Evolutionary conservation across 257 asterid species (phyloP).

Genomic region (Nicotiana otophora): DNA sequence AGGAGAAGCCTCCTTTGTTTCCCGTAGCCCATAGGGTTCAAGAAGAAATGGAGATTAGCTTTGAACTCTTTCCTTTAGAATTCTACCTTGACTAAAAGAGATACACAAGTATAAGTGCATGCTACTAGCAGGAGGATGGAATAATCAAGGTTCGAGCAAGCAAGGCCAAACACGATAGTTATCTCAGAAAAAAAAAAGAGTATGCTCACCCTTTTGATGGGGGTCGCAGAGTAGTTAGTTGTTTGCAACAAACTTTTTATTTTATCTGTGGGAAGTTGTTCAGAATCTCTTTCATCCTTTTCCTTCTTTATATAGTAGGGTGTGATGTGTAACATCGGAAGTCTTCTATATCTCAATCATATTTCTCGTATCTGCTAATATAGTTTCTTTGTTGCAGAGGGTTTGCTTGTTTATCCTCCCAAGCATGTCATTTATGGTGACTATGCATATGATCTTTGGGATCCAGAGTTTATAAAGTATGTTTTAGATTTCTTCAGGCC

Average conservation of each 20-base stretch:
- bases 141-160: not conserved
- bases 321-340: not conserved
- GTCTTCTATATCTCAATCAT: not conserved
- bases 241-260: not conserved
- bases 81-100: constrained; percentile 2
- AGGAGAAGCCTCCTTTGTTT: not conserved
- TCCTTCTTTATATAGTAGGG: not conserved
- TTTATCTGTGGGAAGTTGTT: not conserved
- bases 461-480: constrained; percentile 57
- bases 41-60: not conserved
- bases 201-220: not conserved
- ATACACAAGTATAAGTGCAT: not conserved
- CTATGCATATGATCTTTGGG: constrained; percentile 88
- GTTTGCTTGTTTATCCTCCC: constrained; percentile 88
- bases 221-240: not conserved
- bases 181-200: not conserved
- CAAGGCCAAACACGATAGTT: not conserved
- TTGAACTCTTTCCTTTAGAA: not conserved
- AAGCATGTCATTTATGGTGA: constrained; percentile 83
- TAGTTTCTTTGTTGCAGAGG: constrained; percentile 45
- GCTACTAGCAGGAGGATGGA: not conserved
- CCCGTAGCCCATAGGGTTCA: not conserved
- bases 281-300: not conserved
- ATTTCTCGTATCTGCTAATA: not conserved
- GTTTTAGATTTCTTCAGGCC: constrained; percentile 74